phyloP scores from a whole-genome alignment of 768 basidiomycete species.

The Rhodotorula sphaerocarpa region DNA sequence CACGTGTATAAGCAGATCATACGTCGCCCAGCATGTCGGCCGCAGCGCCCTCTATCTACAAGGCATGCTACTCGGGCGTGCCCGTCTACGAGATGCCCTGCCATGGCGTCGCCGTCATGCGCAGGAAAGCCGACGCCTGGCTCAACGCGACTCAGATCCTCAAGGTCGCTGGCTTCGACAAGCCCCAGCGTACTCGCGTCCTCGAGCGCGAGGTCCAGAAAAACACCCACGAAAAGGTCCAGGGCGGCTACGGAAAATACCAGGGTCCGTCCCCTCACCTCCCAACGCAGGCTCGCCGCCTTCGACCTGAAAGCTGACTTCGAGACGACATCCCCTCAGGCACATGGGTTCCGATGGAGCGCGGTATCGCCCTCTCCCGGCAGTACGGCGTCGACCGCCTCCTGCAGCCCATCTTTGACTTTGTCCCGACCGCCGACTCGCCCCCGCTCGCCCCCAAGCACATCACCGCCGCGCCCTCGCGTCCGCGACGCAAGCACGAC shows the following conservation, averaged over 20 bases:
- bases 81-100: constrained; percentile 40
- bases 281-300: background rate
- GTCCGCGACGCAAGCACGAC: constrained; percentile 35
- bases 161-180: constrained; percentile 98
- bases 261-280: constrained; percentile 60
- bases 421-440: constrained; percentile 71
- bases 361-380: constrained; percentile 72
- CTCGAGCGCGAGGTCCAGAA: constrained; percentile 97
- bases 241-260: constrained; percentile 98
- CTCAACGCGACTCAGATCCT: constrained; percentile 98
- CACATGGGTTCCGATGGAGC: constrained; percentile 95
- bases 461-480: constrained; percentile 59
- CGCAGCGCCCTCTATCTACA: constrained; percentile 28
- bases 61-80: constrained; percentile 38
- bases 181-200: constrained; percentile 93
- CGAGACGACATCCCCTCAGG: constrained; percentile 49
- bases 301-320: too few species aligned
- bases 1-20: too few species aligned
- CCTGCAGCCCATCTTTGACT: constrained; percentile 88
- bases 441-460: constrained; percentile 96
- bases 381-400: constrained; percentile 86
- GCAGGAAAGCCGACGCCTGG: constrained; percentile 90
- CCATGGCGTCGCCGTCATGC: constrained; percentile 86
- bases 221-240: constrained; percentile 97
- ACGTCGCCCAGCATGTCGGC: constrained; percentile 1